These are phyloP conservation scores for Podosphaera aphanis DNA, from an alignment of 2,329 filamentous ascomycete genomes.

Conservation along the genomic window DNA sequence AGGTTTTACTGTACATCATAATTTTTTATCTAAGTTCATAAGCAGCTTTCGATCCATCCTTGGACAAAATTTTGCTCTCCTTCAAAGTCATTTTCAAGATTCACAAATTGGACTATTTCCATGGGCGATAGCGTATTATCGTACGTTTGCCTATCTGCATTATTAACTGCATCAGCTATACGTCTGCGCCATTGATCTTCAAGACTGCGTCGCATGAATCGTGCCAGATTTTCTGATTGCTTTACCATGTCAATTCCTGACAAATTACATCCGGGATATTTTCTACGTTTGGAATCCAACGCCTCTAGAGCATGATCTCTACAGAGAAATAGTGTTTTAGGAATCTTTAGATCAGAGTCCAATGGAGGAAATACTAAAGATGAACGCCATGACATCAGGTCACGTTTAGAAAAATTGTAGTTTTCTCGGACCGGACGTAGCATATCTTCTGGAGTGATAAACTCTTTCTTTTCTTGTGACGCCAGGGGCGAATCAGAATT, in stretches of 20 bases:
- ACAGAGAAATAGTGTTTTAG: slow-evolving; percentile 8
- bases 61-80: slow-evolving; percentile 3
- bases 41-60: slow-evolving; percentile 6
- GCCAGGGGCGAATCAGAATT: neutral
- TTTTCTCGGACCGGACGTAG: neutral
- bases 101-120: slow-evolving; percentile 1
- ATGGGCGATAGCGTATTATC: neutral
- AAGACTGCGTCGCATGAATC: slow-evolving; percentile 11
- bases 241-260: neutral
- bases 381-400: slow-evolving; percentile 3
- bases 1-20: no score
- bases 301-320: neutral
- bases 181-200: no score
- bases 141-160: no score
- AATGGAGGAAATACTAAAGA: slow-evolving; percentile 11
- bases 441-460: neutral
- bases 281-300: neutral
- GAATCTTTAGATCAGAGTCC: slow-evolving; percentile 9
- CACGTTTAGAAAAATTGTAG: neutral
- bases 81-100: neutral
- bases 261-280: neutral
- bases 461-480: neutral
- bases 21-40: no score
- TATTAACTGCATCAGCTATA: no score
- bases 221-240: slow-evolving; percentile 10